phyloP scores from a whole-genome alignment of 176 grass and related monocot species.

The Cenchrus americanus region DNA sequence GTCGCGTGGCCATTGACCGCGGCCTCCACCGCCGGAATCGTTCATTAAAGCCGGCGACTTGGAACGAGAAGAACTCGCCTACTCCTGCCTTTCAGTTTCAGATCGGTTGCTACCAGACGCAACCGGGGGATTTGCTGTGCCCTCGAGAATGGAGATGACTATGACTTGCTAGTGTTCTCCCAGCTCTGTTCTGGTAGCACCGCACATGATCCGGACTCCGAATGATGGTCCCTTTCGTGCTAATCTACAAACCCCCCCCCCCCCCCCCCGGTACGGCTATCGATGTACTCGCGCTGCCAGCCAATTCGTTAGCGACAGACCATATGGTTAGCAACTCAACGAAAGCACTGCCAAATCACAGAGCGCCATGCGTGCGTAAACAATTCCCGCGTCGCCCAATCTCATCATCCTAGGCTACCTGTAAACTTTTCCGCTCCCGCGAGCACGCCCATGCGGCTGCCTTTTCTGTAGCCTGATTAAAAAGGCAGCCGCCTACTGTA shows the following conservation, averaged over 20 bases:
- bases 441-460: slow-evolving; percentile 11
- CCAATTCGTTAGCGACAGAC: slow-evolving; percentile 49
- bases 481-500: too few relatives aligned
- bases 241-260: background rate
- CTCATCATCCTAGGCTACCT: background rate
- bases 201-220: slow-evolving; percentile 20
- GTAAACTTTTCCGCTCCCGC: background rate
- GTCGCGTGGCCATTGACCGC: slow-evolving; percentile 43
- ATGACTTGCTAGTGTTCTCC: background rate
- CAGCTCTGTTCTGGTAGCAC: too few relatives aligned
- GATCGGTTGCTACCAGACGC: background rate
- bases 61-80: slow-evolving; percentile 2
- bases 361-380: slow-evolving; percentile 4
- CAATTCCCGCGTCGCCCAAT: slow-evolving; percentile 9
- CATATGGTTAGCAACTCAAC: background rate
- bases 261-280: slow-evolving; percentile 34
- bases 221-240: slow-evolving; percentile 6
- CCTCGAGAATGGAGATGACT: background rate
- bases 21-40: slow-evolving; percentile 26
- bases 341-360: background rate
- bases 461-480: too few relatives aligned
- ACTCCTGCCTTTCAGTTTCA: slow-evolving; percentile 18
- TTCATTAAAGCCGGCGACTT: slow-evolving; percentile 33
- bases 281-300: slow-evolving; percentile 48
- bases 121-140: background rate